Percentiles rank a stretch among this genome's conserved stretches.
Conservation (phyloP, 768 basidiomycete genomes). For the Kwoniella newhampshirensis region DNA sequence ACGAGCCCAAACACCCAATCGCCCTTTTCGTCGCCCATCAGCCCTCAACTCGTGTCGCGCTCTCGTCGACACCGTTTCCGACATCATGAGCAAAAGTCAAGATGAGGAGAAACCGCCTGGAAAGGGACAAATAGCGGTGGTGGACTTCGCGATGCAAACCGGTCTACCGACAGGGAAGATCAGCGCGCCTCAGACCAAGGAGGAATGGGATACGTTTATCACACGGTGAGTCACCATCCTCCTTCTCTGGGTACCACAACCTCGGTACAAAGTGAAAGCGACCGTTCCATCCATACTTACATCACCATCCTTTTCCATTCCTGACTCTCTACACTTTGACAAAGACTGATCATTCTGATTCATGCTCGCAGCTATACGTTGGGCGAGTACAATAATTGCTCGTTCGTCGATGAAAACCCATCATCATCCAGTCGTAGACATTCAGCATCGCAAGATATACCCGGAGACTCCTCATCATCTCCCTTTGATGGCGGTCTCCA, state of each 20-base stretch:
- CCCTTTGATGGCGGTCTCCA: neutral
- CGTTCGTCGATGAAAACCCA: conserved; percentile 8
- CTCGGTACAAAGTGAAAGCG: neutral
- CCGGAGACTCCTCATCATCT: neutral
- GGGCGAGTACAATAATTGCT: conserved; percentile 14
- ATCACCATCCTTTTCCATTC: no score
- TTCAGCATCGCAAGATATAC: neutral
- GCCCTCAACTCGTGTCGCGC: no score
- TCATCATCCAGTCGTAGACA: conserved; percentile 1
- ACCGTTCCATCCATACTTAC: neutral
- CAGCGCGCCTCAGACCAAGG: conserved; percentile 13
- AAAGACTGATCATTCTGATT: no score
- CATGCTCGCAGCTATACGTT: conserved; percentile 5
- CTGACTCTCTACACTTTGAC: no score
- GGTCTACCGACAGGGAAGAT: conserved; percentile 1
- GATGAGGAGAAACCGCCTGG: neutral
- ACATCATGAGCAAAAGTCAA: no score
- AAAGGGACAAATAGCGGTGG: neutral
- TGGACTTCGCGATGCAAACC: neutral
- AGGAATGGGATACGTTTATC: conserved; percentile 28
- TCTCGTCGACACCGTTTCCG: no score
- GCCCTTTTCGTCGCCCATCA: no score
- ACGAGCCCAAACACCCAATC: no score
- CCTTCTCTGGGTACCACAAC: neutral
- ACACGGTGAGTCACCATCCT: conserved; percentile 14